Evolutionary conservation across 1,139 yeast species (phyloP), one percentile per base, ranked within the genome.

Genomic region (Candida pseudoviswanathii): DNA sequence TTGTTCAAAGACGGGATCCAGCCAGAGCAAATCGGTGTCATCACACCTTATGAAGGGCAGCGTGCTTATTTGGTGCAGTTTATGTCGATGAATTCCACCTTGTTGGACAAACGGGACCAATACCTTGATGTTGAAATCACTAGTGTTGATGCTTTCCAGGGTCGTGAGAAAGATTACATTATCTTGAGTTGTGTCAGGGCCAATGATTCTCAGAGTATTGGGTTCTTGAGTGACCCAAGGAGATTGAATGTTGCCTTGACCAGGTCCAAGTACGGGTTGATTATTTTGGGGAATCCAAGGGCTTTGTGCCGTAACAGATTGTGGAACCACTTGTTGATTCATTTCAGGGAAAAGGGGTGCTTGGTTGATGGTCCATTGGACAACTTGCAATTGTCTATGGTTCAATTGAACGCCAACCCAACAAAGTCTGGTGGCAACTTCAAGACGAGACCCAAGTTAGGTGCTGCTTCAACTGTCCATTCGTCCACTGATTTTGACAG

Each of bases 21-120:
- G 47, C 91, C 97, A 0, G 79, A 78, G 16, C 96, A 90, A 63
- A 91, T 92, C 63, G 97, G 97, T 63, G 87, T 92, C 36, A 85
- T 92, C 49, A 91, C 98, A 3, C 97, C 98, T 0, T 92, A 92
- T 66, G 96, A 90, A 66, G 97, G 97, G 32, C 98, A 92, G 70
- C 75, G 97, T 55, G 89, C 95, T 0, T 91, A 86, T 63, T 74
- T 91, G 51, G 79, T 83, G 10, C 94, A 86, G 60, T 88, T 88
- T 65, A 84, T 92, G 91, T 80, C 82, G 57, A 68, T 85, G 73
- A 85, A 85, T 60, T 88, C 94, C 24, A 73, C 89, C 1, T 64
- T 87, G 63, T 67, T 75, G 27, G 87, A 83, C 48, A 62, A 58
- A 43, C 82, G 82, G 58, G 86, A 85, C 2, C 69, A 82, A 44